phyloP scores from a whole-genome alignment of 495 filamentous ascomycete genomes.

The Xylaria bambusicola region DNA sequence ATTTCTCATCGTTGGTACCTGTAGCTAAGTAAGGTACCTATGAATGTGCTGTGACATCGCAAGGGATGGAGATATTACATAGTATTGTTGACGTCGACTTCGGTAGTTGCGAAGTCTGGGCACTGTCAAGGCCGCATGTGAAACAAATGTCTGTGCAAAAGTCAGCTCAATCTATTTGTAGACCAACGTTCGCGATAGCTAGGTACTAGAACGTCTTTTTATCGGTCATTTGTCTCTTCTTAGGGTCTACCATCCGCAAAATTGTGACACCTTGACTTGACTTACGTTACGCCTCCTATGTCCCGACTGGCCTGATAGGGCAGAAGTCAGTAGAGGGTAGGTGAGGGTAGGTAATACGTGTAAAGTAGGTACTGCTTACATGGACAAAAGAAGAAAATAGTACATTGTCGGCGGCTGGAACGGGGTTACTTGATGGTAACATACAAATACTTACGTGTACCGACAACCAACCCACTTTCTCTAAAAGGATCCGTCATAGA shows the following conservation, averaged over 20 bases:
- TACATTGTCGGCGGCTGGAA: background rate
- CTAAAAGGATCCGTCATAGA: too few species aligned
- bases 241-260: background rate
- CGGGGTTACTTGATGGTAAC: background rate
- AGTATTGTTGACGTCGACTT: background rate
- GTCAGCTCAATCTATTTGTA: slow-evolving; percentile 5
- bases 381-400: background rate
- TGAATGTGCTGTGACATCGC: background rate
- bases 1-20: too few species aligned
- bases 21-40: too few species aligned
- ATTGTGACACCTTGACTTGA: slow-evolving; percentile 2
- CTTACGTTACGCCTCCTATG: background rate
- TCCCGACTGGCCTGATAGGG: background rate
- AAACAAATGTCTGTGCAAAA: background rate
- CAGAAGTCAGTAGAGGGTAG: too few species aligned
- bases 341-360: too few species aligned
- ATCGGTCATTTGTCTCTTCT: slow-evolving; percentile 1
- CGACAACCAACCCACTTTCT: too few species aligned
- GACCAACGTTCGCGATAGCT: background rate
- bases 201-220: too few species aligned
- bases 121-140: background rate
- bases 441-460: too few species aligned
- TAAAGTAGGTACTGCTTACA: background rate
- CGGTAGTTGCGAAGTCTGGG: background rate
- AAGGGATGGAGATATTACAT: slow-evolving; percentile 1